A percentile compares a stretch with the other conserved stretches of the same genome.
Evolutionary conservation across 495 filamentous ascomycete genomes (phyloP).

Genomic region (Hypomontagnella monticulosa): DNA sequence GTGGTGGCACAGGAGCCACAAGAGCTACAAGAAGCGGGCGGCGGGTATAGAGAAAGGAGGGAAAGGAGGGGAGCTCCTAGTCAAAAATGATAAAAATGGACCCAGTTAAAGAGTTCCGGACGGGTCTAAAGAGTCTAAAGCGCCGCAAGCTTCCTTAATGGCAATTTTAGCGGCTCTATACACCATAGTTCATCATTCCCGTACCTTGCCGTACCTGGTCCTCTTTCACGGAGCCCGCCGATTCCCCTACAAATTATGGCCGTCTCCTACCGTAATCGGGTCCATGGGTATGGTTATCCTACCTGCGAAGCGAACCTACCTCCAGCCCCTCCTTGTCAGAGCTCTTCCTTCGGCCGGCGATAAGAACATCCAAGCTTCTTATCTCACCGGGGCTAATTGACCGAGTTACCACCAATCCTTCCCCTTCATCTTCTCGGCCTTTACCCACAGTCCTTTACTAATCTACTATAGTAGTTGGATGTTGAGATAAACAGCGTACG

Average conservation of each 20-base stretch:
- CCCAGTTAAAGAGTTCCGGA: conserved; percentile 32
- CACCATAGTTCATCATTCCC: conserved; percentile 6
- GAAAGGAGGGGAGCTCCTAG: conserved; percentile 35
- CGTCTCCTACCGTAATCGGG: conserved; percentile 38
- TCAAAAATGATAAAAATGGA: neutral
- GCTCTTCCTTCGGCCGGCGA: conserved; percentile 13
- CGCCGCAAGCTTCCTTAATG: conserved; percentile 28
- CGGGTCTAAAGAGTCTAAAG: conserved; percentile 19
- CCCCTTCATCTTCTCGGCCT: neutral
- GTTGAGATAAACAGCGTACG: neutral
- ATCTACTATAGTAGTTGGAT: neutral
- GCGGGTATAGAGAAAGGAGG: conserved; percentile 15
- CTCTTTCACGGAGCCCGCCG: conserved; percentile 37
- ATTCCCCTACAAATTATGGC: conserved; percentile 24
- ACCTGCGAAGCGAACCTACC: neutral
- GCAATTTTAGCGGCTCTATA: conserved; percentile 31
- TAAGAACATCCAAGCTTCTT: neutral
- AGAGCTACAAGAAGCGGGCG: neutral
- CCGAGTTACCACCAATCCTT: neutral
- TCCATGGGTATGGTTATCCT: no score
- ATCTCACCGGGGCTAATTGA: neutral
- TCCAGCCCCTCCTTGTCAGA: neutral
- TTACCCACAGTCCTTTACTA: neutral
- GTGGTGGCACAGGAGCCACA: conserved; percentile 16
- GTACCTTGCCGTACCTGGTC: conserved; percentile 4